Conservation (phyloP, 1,284 basidiomycete species). For the Takashimella tepidaria region DNA sequence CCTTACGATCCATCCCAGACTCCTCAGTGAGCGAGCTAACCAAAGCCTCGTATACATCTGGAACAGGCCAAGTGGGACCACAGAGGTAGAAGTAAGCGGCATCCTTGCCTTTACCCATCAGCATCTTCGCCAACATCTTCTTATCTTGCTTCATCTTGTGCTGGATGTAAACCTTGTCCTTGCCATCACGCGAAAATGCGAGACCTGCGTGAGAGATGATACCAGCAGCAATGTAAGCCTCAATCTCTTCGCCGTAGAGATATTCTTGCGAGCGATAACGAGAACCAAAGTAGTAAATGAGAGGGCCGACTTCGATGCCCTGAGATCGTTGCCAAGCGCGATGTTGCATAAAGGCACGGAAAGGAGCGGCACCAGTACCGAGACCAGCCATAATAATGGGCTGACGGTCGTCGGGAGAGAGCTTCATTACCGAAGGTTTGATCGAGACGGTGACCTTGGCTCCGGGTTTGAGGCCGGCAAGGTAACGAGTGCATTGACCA, state of each 20-base stretch:
- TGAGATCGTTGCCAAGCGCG: slow-evolving; percentile 75
- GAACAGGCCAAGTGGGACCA: slow-evolving; percentile 97
- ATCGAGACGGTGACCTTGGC: slow-evolving; percentile 95
- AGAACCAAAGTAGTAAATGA: slow-evolving; percentile 98
- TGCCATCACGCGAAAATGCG: slow-evolving; percentile 92
- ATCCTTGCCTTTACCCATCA: slow-evolving; percentile 50
- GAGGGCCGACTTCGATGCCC: slow-evolving; percentile 68
- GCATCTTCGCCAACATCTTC: slow-evolving; percentile 65
- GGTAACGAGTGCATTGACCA: slow-evolving; percentile 96
- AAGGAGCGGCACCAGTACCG: slow-evolving; percentile 92
- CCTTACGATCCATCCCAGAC: slow-evolving; percentile 60
- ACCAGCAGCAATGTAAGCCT: slow-evolving; percentile 66
- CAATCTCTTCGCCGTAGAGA: slow-evolving; percentile 65
- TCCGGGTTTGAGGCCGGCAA: slow-evolving; percentile 74
- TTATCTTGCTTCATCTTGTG: slow-evolving; percentile 95
- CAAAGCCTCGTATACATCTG: slow-evolving; percentile 91
- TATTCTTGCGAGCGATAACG: slow-evolving; percentile 92
- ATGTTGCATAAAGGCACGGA: slow-evolving; percentile 96
- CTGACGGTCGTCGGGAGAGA: slow-evolving; percentile 76
- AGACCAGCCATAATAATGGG: slow-evolving; percentile 98
- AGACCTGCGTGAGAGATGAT: slow-evolving; percentile 84
- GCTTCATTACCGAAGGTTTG: slow-evolving; percentile 99
- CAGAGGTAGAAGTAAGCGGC: slow-evolving; percentile 91
- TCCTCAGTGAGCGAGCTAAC: slow-evolving; percentile 71
- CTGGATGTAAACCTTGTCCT: slow-evolving; percentile 94